Evolutionary conservation across 352 stramenopile species (phyloP).

Genomic region (Pythium graminicola): DNA sequence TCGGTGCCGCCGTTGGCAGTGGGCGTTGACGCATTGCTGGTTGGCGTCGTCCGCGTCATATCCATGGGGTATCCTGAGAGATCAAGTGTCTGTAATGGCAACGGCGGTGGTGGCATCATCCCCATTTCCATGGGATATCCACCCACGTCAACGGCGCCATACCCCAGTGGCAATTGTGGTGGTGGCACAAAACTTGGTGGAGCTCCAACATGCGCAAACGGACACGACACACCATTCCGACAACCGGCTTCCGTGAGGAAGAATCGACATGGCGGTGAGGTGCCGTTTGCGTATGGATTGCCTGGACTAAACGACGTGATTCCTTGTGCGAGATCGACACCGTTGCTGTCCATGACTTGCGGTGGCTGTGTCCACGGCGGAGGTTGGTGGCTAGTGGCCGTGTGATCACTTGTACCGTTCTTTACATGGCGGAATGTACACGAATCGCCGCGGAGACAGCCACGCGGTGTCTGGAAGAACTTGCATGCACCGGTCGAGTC

Average conservation of each 20-base stretch:
- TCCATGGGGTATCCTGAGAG: not conserved
- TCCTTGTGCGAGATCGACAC: conserved; percentile 2
- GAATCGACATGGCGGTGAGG: conserved; percentile 42
- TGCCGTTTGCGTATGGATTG: conserved; percentile 37
- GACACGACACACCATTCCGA: conserved; percentile 56
- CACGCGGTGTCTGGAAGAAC: conserved; percentile 67
- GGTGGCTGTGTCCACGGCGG: not conserved
- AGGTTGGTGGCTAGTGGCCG: not conserved
- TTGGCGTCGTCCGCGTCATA: conserved; percentile 17
- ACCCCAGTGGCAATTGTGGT: conserved; percentile 11
- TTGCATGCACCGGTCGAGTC: conserved; percentile 32
- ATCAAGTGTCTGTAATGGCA: conserved; percentile 14
- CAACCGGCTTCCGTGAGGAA: conserved; percentile 47
- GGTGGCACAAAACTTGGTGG: conserved; percentile 3
- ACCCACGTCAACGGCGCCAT: conserved; percentile 1
- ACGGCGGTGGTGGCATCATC: conserved; percentile 27
- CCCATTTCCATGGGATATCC: conserved; percentile 6
- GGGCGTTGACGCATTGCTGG: conserved; percentile 12
- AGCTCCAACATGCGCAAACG: conserved; percentile 37
- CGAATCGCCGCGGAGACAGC: conserved; percentile 58
- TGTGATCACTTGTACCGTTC: not conserved
- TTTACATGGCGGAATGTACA: conserved; percentile 62
- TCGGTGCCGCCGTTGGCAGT: conserved; percentile 7
- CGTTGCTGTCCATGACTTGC: conserved; percentile 3
- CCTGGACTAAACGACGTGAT: conserved; percentile 22